phyloP scores from a whole-genome alignment of 805 yeast genomes.

The Jamesozyma lodderae region DNA sequence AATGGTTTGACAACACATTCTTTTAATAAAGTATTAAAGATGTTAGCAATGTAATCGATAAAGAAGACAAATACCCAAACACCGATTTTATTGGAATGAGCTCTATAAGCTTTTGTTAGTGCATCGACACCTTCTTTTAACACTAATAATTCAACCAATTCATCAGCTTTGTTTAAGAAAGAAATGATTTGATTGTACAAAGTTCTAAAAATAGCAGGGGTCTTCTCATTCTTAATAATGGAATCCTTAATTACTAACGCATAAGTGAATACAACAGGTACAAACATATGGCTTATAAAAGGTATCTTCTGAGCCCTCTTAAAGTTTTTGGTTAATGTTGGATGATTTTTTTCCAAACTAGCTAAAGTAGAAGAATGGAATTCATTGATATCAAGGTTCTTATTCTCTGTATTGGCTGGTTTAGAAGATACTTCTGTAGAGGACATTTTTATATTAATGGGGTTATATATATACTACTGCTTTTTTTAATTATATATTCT shows the following conservation, averaged over 20 bases:
- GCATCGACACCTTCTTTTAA: constrained; percentile 27
- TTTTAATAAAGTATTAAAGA: constrained; percentile 22
- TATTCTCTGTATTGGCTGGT: neutral
- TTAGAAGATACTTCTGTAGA: no score
- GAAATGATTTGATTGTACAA: neutral
- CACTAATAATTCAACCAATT: constrained; percentile 20
- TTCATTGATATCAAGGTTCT: neutral
- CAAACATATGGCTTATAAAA: neutral
- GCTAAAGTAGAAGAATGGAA: neutral
- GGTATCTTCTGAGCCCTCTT: neutral
- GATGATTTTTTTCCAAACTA: no score
- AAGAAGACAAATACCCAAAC: constrained; percentile 24
- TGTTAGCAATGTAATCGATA: constrained; percentile 26
- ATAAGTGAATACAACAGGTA: neutral
- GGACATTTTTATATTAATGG: no score
- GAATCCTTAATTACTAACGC: neutral
- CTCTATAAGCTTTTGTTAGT: constrained; percentile 12
- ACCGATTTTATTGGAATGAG: constrained; percentile 18
- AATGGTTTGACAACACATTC: constrained; percentile 26
- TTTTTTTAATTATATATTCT: no score
- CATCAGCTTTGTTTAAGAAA: constrained; percentile 13
- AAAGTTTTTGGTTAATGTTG: no score
- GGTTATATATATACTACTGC: no score
- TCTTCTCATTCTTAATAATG: neutral
- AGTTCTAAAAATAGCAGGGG: constrained; percentile 1